Percentiles rank a stretch among this genome's conserved stretches.
Evolutionary conservation across 805 yeast genomes (phyloP).

Genomic region (Yarrowia phangngaensis): DNA sequence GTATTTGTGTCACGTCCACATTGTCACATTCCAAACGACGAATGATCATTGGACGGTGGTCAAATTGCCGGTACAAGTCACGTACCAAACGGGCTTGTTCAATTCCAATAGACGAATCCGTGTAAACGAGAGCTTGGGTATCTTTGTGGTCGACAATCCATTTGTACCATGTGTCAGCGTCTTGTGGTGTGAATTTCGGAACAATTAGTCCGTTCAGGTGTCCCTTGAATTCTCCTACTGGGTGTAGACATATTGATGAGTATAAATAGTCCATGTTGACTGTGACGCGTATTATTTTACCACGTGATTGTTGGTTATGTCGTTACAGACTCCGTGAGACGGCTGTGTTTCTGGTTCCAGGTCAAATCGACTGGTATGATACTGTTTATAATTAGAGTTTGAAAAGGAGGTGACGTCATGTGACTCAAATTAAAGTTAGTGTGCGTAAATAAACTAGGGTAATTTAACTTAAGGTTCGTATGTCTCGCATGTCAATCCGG

Average conservation of each 20-base stretch:
- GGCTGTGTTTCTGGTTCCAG: too few species aligned
- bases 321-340: too few species aligned
- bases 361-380: too few species aligned
- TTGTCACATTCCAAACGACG: conserved; percentile 1
- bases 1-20: conserved; percentile 12
- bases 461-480: too few species aligned
- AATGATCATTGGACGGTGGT: conserved; percentile 16
- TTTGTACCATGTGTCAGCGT: conserved; percentile 2
- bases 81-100: conserved; percentile 16
- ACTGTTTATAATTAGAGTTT: too few species aligned
- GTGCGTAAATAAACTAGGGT: too few species aligned
- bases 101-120: conserved; percentile 3
- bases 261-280: conserved; percentile 6
- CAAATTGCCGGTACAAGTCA: conserved; percentile 15
- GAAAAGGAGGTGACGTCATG: too few species aligned
- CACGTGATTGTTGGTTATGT: background rate
- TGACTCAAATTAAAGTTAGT: too few species aligned
- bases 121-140: conserved; percentile 9
- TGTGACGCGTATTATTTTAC: too few species aligned
- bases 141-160: conserved; percentile 17
- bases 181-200: background rate
- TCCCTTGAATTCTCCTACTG: conserved; percentile 24
- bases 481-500: too few species aligned
- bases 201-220: conserved; percentile 8
- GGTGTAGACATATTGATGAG: conserved; percentile 15